Percentiles rank a stretch among this genome's conserved stretches.
These are phyloP conservation scores for Melampsora medusae DNA, from an alignment of 1,284 basidiomycete genomes.

Conservation along the genomic window DNA sequence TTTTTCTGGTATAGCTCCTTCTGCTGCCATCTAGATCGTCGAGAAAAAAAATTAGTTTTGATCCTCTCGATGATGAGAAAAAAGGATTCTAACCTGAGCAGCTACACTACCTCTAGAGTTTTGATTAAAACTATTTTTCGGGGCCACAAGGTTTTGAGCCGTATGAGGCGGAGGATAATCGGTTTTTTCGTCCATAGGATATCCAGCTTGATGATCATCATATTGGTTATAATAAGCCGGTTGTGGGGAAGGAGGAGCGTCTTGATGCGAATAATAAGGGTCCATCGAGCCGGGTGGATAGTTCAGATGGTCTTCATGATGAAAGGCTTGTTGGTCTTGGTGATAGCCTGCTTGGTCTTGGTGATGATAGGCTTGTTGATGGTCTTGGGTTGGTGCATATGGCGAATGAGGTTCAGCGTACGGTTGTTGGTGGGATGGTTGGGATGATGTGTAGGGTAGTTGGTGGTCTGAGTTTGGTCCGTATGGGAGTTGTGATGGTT, in stretches of 20 bases:
- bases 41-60: not conserved
- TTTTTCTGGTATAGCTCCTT: slow-evolving; percentile 53
- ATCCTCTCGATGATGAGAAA: too few species aligned
- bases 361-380: not conserved
- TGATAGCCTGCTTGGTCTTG: too few species aligned
- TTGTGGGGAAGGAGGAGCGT: not conserved
- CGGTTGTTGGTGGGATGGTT: not conserved
- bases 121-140: too few species aligned
- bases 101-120: slow-evolving; percentile 48
- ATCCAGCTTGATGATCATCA: not conserved
- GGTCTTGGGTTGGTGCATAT: not conserved
- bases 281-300: not conserved
- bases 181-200: not conserved
- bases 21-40: slow-evolving; percentile 49
- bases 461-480: not conserved
- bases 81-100: slow-evolving; percentile 47
- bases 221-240: not conserved
- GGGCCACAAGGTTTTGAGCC: too few species aligned
- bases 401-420: not conserved
- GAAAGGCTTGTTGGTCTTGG: too few species aligned
- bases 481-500: not conserved
- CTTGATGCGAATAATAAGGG: not conserved
- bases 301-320: too few species aligned
- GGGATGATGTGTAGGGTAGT: not conserved
- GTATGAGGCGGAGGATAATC: not conserved